Evolutionary conservation across 441 rosid genomes (phyloP).

Genomic region (Melastoma candidum): DNA sequence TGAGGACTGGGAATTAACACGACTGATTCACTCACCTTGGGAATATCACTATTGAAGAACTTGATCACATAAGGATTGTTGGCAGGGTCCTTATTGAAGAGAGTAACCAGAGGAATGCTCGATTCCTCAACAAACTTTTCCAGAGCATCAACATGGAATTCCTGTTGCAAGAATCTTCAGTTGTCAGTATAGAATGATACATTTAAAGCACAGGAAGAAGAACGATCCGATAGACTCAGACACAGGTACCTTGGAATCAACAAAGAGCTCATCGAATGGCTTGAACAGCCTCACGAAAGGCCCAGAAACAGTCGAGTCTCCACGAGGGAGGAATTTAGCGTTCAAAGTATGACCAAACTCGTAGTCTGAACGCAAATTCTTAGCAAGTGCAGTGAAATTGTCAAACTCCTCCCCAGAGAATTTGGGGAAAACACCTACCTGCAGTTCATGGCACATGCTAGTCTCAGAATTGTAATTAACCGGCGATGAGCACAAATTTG

Average conservation of each 20-base stretch:
- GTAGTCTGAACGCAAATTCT: constrained; percentile 78
- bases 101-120: too few relatives aligned
- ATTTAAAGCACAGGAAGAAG: constrained; percentile 2
- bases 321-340: constrained; percentile 84
- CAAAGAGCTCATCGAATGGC: constrained; percentile 90
- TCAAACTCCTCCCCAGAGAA: constrained; percentile 83
- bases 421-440: constrained; percentile 91
- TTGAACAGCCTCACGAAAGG: constrained; percentile 87
- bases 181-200: too few relatives aligned
- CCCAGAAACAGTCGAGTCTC: constrained; percentile 70
- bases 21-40: too few relatives aligned
- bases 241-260: constrained; percentile 63
- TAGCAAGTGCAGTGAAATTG: constrained; percentile 54
- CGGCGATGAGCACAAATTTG: neutral
- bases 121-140: neutral
- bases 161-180: too few relatives aligned
- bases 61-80: too few relatives aligned
- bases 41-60: too few relatives aligned
- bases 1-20: too few relatives aligned
- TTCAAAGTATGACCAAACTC: constrained; percentile 79
- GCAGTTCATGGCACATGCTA: constrained; percentile 6
- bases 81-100: too few relatives aligned
- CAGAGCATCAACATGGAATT: neutral
- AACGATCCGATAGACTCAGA: neutral
- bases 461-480: too few relatives aligned